Conservation (phyloP, 805 yeast genomes). For the Myxozyma sirexii region DNA sequence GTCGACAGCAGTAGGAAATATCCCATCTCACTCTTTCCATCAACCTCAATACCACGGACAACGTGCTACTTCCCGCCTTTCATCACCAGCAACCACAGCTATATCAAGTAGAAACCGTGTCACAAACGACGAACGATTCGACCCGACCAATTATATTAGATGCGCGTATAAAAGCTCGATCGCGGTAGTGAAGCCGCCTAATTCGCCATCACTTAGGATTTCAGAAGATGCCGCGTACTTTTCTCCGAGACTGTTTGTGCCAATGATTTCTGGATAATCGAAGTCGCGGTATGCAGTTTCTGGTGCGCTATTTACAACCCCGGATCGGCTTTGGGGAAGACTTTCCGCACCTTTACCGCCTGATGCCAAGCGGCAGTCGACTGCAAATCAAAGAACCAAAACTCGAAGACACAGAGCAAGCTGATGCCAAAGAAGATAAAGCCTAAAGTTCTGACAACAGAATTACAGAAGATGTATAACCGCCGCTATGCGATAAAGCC, state of each 20-base stretch:
- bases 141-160: not conserved
- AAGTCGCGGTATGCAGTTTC: constrained; percentile 1
- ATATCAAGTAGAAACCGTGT: too few species aligned
- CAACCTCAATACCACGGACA: constrained; percentile 19
- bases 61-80: constrained; percentile 5
- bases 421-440: too few species aligned
- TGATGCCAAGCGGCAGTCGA: too few species aligned
- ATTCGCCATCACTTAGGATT: too few species aligned
- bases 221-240: not conserved
- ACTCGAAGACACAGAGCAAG: too few species aligned
- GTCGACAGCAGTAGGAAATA: not conserved
- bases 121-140: not conserved
- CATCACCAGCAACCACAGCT: constrained; percentile 1
- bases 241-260: not conserved
- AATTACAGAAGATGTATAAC: too few species aligned
- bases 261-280: not conserved
- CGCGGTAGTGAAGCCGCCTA: constrained; percentile 9
- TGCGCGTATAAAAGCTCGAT: constrained; percentile 10
- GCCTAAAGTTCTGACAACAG: too few species aligned
- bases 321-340: too few species aligned
- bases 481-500: too few species aligned
- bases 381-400: too few species aligned
- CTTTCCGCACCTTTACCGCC: too few species aligned
- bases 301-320: too few species aligned
- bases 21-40: not conserved